Percentiles rank a stretch among this genome's conserved stretches.
Conservation (phyloP, 148 eudicot species). For the Rhododendron vialii region DNA sequence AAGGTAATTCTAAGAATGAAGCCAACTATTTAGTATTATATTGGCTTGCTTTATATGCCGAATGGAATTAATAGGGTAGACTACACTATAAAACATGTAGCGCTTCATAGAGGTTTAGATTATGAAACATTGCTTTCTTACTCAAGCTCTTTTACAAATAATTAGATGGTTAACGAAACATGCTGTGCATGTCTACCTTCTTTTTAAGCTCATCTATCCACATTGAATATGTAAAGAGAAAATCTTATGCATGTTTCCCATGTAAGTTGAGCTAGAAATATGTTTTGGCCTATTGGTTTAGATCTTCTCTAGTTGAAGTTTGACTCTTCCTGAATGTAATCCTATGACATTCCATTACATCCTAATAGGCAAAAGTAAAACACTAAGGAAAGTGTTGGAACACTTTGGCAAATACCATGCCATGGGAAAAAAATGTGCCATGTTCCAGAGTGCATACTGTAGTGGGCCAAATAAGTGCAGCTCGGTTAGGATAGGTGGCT, state of each 20-base stretch:
- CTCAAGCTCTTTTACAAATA: neutral
- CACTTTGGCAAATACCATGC: neutral
- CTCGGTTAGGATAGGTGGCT: no score
- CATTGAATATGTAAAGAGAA: neutral
- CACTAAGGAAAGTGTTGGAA: neutral
- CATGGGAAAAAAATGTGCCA: neutral
- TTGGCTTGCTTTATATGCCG: neutral
- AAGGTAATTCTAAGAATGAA: neutral
- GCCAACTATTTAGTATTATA: neutral
- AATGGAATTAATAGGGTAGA: neutral
- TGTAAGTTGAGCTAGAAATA: neutral
- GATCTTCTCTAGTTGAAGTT: neutral
- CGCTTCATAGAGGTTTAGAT: neutral
- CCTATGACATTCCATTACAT: neutral
- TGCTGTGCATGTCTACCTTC: neutral
- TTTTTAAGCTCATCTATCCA: neutral
- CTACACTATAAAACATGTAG: neutral
- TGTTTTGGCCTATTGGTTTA: neutral
- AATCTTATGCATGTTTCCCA: neutral
- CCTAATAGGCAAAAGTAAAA: neutral
- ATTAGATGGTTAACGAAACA: neutral
- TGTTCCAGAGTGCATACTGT: neutral
- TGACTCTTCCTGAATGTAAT: neutral
- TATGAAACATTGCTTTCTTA: neutral
- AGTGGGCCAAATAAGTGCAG: no score